These are phyloP conservation scores for Cyclanthera cordifolia DNA, from an alignment of 306 rosid genomes.

Conservation along the genomic window DNA sequence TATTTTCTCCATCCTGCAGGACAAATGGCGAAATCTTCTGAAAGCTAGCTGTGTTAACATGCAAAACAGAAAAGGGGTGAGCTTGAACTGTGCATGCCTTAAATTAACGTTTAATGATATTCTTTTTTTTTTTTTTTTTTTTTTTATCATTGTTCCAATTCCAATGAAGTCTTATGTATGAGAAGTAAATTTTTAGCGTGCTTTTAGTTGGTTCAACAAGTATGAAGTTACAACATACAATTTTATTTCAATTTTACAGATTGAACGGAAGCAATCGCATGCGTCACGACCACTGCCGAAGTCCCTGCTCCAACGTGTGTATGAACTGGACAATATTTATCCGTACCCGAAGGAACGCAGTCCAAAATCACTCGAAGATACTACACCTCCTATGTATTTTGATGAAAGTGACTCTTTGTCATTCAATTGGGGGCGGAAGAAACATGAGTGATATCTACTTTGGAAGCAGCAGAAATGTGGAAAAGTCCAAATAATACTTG, in stretches of 20 bases:
- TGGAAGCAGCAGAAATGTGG: conserved; percentile 23
- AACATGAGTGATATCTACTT: conserved; percentile 27
- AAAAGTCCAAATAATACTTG: conserved; percentile 32
- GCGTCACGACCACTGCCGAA: conserved; percentile 47
- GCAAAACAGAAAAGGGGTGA: conserved; percentile 46
- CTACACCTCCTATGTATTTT: conserved; percentile 22
- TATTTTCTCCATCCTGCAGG: conserved; percentile 41
- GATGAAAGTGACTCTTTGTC: conserved; percentile 23
- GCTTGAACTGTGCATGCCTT: not conserved
- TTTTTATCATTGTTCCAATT: not conserved
- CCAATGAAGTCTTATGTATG: not conserved
- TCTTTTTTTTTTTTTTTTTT: too few species aligned
- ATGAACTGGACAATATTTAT: conserved; percentile 67
- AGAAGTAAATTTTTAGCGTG: not conserved
- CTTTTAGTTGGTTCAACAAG: not conserved
- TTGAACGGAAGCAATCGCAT: conserved; percentile 39
- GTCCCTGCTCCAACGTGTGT: conserved; percentile 52
- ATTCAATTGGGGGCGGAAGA: conserved; percentile 31
- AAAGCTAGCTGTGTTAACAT: conserved; percentile 46
- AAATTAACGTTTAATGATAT: not conserved
- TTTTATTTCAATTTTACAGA: conserved; percentile 33
- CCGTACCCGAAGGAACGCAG: conserved; percentile 76
- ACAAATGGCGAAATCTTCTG: conserved; percentile 92
- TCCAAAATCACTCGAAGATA: not conserved
- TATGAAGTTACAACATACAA: not conserved